Evolutionary conservation across 176 grass and related monocot species (phyloP), one percentile per base, ranked within the genome.

Genomic region (Hsuehochloa calcarea): DNA sequence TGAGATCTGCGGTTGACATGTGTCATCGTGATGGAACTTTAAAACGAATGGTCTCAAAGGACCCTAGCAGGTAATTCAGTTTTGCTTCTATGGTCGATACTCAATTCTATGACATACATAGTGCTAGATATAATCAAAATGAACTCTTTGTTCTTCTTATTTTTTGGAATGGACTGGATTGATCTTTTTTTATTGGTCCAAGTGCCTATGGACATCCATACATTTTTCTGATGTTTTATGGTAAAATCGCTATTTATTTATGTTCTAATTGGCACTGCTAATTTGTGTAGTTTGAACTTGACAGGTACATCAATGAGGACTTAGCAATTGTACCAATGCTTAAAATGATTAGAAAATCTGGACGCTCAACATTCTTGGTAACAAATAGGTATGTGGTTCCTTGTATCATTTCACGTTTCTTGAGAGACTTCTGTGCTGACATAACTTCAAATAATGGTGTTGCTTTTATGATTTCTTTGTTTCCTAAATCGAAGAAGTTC

Each of bases 11-110:
- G 4, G 93, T 98, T 89, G 96, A 98, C 70, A 84, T 96, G 65
- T 98, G 96, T 65, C 96, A 98, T 87, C 89, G 91, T 67, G 96
- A 98, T 86, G 96, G 96, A 77, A 98, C 96, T 80, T 92, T 98
- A 81, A 98, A 98, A 81, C 85, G 85, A 46, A 98, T 96, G 93
- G 96, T 98, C 67, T 90, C 93, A 10, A 79, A 90, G 89, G 93
- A 98, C 82, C 96, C 96, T 75, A 86, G 88, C 87, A 92, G 91
- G 96, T 98, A 88, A 84, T 65, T 70, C 40, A 85, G 20, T 75
- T 38, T 80, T 68, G 22, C 43, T 69, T 80, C 74, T 76, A 47
- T 80, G 61, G 5, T 17, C 22, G 25, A 70, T 59, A 78, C 40
- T 56, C 65, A 43, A 43, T 45, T 56, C 17, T 3, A 54, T 35